These are phyloP conservation scores for Podaxis sp. DNA, from an alignment of 768 basidiomycete genomes.

Conservation along the genomic window DNA sequence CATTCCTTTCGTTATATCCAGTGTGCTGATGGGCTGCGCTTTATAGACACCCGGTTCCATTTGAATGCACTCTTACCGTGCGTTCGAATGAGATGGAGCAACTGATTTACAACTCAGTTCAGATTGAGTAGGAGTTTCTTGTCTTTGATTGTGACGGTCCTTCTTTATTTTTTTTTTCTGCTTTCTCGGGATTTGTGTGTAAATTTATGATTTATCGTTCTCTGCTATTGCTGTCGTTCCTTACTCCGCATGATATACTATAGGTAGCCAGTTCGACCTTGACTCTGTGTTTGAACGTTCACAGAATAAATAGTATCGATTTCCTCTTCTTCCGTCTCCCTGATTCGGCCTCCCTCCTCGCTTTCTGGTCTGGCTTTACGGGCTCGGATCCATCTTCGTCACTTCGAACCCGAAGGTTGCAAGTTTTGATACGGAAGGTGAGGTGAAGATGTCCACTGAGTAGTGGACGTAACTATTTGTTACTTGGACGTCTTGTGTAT, in stretches of 20 bases:
- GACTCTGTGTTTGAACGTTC: too few species aligned
- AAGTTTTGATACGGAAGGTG: too few species aligned
- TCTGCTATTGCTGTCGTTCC: not conserved
- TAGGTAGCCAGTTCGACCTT: not conserved
- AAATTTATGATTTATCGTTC: not conserved
- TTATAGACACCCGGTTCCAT: conserved; percentile 3
- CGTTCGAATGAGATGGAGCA: not conserved
- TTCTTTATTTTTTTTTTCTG: not conserved
- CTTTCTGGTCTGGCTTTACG: too few species aligned
- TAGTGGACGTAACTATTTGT: too few species aligned
- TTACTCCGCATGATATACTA: not conserved
- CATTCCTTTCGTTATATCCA: not conserved
- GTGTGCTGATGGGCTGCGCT: not conserved
- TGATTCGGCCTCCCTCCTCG: too few species aligned
- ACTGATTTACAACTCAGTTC: not conserved
- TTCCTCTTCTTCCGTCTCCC: too few species aligned
- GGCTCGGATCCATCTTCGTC: too few species aligned
- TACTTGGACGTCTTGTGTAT: too few species aligned
- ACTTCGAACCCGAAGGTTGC: too few species aligned
- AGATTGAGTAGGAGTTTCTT: not conserved
- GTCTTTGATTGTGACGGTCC: not conserved
- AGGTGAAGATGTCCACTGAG: too few species aligned
- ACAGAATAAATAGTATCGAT: too few species aligned
- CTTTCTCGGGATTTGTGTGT: not conserved
- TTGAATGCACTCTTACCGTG: not conserved